Conservation (phyloP, 805 yeast genomes). For the Candida tallmaniae region DNA sequence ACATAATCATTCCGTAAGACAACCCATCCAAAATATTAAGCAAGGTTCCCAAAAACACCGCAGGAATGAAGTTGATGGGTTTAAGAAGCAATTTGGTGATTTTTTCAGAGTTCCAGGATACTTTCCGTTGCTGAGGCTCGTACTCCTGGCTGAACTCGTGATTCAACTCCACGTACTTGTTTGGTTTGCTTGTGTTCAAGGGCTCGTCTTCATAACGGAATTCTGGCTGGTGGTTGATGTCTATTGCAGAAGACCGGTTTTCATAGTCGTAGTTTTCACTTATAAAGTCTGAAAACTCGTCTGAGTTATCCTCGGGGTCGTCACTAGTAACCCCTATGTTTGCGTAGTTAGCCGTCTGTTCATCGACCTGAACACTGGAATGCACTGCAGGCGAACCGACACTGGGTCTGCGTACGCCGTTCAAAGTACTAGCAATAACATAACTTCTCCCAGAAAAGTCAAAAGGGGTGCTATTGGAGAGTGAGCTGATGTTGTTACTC, state of each 20-base stretch:
- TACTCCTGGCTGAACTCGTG: constrained; percentile 4
- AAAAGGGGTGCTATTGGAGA: constrained; percentile 18
- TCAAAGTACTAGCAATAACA: constrained; percentile 16
- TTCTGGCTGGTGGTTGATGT: neutral
- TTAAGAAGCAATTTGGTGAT: constrained; percentile 14
- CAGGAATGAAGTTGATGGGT: constrained; percentile 58
- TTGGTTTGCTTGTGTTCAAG: neutral
- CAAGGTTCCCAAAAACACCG: constrained; percentile 79
- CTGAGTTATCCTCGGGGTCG: neutral
- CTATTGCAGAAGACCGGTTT: neutral
- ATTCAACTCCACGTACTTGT: neutral
- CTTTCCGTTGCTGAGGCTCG: constrained; percentile 4
- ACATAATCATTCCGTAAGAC: constrained; percentile 96
- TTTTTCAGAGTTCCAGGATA: neutral
- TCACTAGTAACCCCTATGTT: constrained; percentile 47
- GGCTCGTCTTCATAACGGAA: neutral
- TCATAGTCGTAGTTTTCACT: constrained; percentile 1
- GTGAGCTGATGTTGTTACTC: constrained; percentile 16
- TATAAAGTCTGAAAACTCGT: neutral
- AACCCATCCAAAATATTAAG: constrained; percentile 88
- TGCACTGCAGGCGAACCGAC: constrained; percentile 41
- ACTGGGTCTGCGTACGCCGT: constrained; percentile 24
- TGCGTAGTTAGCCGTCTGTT: constrained; percentile 54
- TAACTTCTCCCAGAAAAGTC: constrained; percentile 43
- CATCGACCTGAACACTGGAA: constrained; percentile 48